Conservation (phyloP, 106 monocot genomes). For the Posidonia australis region DNA sequence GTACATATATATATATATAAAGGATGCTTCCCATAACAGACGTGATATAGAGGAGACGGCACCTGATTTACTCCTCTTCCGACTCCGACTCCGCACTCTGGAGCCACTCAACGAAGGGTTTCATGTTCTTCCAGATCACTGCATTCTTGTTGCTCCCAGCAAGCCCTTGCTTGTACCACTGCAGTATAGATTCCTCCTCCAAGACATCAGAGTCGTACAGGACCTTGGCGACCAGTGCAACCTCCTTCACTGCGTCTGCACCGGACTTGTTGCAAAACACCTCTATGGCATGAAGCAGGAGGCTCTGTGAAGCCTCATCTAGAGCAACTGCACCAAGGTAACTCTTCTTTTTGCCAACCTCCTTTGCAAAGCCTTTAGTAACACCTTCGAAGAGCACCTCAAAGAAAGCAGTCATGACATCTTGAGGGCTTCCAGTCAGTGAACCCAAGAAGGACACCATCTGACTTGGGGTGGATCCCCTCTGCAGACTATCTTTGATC, state of each 20-base stretch:
- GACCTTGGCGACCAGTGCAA: slow-evolving; percentile 42
- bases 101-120: slow-evolving; percentile 89
- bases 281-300: slow-evolving; percentile 51
- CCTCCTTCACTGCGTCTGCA: slow-evolving; percentile 62
- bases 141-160: slow-evolving; percentile 18
- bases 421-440: slow-evolving; percentile 23
- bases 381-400: slow-evolving; percentile 52
- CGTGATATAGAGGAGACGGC: neutral
- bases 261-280: slow-evolving; percentile 35
- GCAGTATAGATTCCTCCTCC: slow-evolving; percentile 59
- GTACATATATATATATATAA: too few species aligned
- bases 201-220: slow-evolving; percentile 68
- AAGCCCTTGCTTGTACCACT: slow-evolving; percentile 57
- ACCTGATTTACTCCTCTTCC: slow-evolving; percentile 17
- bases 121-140: slow-evolving; percentile 54
- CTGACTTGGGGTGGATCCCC: slow-evolving; percentile 27
- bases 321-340: slow-evolving; percentile 34
- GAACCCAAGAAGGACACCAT: slow-evolving; percentile 19
- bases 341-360: slow-evolving; percentile 48
- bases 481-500: slow-evolving; percentile 31
- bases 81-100: slow-evolving; percentile 47
- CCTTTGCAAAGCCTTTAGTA: slow-evolving; percentile 71
- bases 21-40: too few species aligned
- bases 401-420: slow-evolving; percentile 43
- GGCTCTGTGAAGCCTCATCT: slow-evolving; percentile 42